Conservation (phyloP, 2,329 filamentous ascomycete species). For the Colletotrichum melonis region DNA sequence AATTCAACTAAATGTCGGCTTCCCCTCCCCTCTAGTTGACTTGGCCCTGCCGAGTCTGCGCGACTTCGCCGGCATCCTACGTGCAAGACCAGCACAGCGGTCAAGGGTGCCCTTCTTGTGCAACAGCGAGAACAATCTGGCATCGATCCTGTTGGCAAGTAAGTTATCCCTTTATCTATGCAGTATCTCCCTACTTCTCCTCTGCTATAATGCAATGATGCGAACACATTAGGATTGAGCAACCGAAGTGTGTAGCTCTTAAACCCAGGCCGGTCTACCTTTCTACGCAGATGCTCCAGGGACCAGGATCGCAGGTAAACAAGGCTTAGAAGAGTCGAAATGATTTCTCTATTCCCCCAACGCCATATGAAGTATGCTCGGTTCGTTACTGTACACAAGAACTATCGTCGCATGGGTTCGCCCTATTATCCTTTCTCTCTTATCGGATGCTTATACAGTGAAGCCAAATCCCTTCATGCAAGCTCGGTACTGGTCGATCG, state of each 20-base stretch:
- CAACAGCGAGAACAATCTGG: no score
- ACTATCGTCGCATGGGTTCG: slow-evolving; percentile 28
- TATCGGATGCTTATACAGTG: slow-evolving; percentile 62
- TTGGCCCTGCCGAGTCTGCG: no score
- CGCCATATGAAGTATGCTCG: slow-evolving; percentile 34
- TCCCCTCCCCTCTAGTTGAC: neutral
- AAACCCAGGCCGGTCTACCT: no score
- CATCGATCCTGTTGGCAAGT: no score
- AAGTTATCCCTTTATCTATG: no score
- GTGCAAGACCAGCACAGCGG: neutral
- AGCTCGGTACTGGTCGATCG: slow-evolving; percentile 85
- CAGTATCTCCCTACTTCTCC: no score
- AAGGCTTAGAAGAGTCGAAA: slow-evolving; percentile 18
- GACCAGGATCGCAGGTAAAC: neutral
- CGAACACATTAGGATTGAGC: no score
- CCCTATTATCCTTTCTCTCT: neutral
- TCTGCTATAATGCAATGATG: no score
- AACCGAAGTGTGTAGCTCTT: no score
- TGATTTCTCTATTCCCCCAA: slow-evolving; percentile 34
- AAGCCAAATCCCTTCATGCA: slow-evolving; percentile 97
- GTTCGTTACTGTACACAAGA: slow-evolving; percentile 34
- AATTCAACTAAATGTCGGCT: neutral
- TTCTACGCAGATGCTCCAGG: neutral
- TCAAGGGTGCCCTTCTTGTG: no score
- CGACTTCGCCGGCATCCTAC: neutral